Evolutionary conservation across 2,329 filamentous ascomycete species (phyloP), one percentile per base, ranked within the genome.

Genomic region (Aspergillus japonicus): DNA sequence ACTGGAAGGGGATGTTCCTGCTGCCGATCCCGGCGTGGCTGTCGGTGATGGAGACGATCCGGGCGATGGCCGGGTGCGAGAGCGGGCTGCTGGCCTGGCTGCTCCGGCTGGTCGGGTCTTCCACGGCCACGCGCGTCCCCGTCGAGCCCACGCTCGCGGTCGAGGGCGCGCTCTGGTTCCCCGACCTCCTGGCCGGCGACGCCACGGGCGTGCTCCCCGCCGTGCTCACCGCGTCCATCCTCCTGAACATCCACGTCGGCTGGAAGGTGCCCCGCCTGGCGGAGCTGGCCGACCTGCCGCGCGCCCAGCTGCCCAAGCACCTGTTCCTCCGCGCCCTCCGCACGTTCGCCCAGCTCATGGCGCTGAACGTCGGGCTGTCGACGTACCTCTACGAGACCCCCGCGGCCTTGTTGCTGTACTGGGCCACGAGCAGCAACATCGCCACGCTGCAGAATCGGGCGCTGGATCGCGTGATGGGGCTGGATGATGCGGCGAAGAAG

Each of bases 131-230:
- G 8, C 52, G 56, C 16, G 50, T 65, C 10, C 60, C 68, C 3
- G 49, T 81, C 33, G 82, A 86, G 63, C 79, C 80, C 3, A 78
- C 80, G 4, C 72, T 88, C 16, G 78, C 80, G 5, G 78, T 70
- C 7, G 85, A 87, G 72, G 85, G 85, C n/a, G 78, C 81, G 3
- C 74, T 86, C 2, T 89, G 85, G 85, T 87, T 87, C 58, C 78
- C 81, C 1, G 78, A 88, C 68, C 78, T 89, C 14, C 73, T 84
- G 5, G 67, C 77, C 0, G 73, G 82, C 8, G 86, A 88, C 64
- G 78, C 84, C 0, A 79, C 78, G 2, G 72, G 80, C 2, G 64
- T 77, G 2, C 74, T 87, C 1, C 83, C 84, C 0, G 75, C 80
- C 47, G 59, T 81, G 3, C 74, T 85, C 23, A 81, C 80, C 0